Evolutionary conservation across 2,329 filamentous ascomycete species (phyloP).

Genomic region (Pseudocercospora musae): DNA sequence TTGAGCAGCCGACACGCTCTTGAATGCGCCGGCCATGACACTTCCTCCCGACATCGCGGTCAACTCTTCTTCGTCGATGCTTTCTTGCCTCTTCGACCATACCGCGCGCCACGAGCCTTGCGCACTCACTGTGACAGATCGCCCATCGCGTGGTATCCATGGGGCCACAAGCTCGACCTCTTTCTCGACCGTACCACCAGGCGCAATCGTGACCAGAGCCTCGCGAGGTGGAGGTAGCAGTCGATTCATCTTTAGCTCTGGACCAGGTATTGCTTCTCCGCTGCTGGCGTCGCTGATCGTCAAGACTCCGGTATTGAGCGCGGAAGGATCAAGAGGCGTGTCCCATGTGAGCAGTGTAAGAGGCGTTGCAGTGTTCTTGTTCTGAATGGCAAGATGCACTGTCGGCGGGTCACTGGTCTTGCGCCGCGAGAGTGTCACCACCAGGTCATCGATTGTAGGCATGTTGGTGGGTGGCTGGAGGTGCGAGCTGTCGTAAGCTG

Average conservation of each 20-base stretch:
- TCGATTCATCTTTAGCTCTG: slow-evolving; percentile 37
- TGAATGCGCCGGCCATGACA: slow-evolving; percentile 11
- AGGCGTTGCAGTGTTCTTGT: slow-evolving; percentile 33
- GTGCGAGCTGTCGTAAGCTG: not conserved
- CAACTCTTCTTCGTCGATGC: slow-evolving; percentile 22
- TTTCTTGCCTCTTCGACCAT: slow-evolving; percentile 29
- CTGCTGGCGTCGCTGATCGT: slow-evolving; percentile 31
- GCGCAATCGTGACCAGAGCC: slow-evolving; percentile 36
- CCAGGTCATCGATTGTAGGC: slow-evolving; percentile 5
- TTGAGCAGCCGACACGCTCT: slow-evolving; percentile 12
- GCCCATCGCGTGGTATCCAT: slow-evolving; percentile 38
- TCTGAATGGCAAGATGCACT: slow-evolving; percentile 38
- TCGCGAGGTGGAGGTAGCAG: slow-evolving; percentile 38
- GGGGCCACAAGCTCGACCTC: slow-evolving; percentile 39
- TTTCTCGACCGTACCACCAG: slow-evolving; percentile 34
- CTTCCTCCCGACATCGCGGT: slow-evolving; percentile 15
- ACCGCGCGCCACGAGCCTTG: slow-evolving; percentile 37
- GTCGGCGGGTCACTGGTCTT: slow-evolving; percentile 3
- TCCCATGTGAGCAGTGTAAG: slow-evolving; percentile 42
- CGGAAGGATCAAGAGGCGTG: slow-evolving; percentile 40
- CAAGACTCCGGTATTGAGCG: slow-evolving; percentile 40
- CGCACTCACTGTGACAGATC: slow-evolving; percentile 37
- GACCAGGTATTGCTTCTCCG: slow-evolving; percentile 31
- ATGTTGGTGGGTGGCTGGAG: not conserved
- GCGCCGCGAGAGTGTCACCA: slow-evolving; percentile 6